Percentiles rank a stretch among this genome's conserved stretches.
phyloP scores from a whole-genome alignment of 768 basidiomycete genomes.

The Bullera alba region DNA sequence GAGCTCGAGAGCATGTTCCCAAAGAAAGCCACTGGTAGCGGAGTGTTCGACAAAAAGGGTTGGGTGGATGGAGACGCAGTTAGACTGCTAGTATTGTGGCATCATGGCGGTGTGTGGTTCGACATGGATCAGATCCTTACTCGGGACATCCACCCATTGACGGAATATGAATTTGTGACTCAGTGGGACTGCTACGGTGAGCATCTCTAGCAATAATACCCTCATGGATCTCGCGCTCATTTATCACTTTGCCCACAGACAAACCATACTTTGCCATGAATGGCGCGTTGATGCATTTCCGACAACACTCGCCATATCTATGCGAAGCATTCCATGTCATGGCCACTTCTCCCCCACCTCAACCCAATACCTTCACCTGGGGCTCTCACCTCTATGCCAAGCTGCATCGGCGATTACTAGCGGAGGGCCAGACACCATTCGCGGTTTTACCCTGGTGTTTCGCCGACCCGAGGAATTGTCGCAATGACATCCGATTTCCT shows the following conservation, averaged over 20 bases:
- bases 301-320: conserved; percentile 82
- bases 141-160: conserved; percentile 72
- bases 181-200: conserved; percentile 98
- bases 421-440: conserved; percentile 69
- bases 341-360: conserved; percentile 64
- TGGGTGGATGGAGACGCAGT: conserved; percentile 95
- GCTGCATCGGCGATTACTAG: conserved; percentile 76
- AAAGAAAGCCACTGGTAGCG: conserved; percentile 17
- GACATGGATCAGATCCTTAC: conserved; percentile 96
- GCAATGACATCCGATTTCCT: conserved; percentile 86
- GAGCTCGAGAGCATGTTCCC: conserved; percentile 64
- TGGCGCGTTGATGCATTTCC: conserved; percentile 92
- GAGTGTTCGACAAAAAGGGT: conserved; percentile 64
- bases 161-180: conserved; percentile 92
- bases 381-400: conserved; percentile 85
- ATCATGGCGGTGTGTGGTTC: conserved; percentile 86
- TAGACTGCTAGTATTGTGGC: conserved; percentile 80
- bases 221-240: background rate
- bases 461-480: conserved; percentile 80
- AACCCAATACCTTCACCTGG: conserved; percentile 81
- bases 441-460: conserved; percentile 93
- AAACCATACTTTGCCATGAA: conserved; percentile 73
- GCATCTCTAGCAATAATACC: too few species aligned
- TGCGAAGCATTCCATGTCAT: conserved; percentile 95
- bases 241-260: conserved; percentile 49